These are phyloP conservation scores for Penicillium dipodomyicola DNA, from an alignment of 495 filamentous ascomycete species.

Conservation along the genomic window DNA sequence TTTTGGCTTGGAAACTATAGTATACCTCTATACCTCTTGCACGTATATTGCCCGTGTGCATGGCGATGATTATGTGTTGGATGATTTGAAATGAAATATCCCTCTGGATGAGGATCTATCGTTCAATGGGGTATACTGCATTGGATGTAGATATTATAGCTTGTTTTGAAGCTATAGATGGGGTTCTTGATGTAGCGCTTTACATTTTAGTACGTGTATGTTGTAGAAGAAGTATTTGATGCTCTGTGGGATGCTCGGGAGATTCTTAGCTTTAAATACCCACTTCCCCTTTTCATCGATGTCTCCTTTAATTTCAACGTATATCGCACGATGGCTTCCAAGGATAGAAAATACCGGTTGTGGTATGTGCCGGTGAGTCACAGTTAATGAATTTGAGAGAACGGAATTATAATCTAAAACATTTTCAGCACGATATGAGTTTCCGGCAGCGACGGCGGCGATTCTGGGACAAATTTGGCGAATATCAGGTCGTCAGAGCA, in stretches of 20 bases:
- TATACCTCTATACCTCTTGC: background rate
- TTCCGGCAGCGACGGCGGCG: background rate
- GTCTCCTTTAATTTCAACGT: background rate
- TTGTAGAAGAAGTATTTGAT: background rate
- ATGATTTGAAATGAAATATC: conserved; percentile 13
- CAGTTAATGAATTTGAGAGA: background rate
- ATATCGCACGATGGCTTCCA: background rate
- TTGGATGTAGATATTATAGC: background rate
- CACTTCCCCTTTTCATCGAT: background rate
- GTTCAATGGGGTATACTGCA: background rate
- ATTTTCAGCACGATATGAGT: background rate
- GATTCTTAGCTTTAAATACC: background rate
- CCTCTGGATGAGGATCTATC: background rate
- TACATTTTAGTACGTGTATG: too few relatives aligned
- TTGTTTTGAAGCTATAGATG: background rate
- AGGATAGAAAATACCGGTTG: background rate
- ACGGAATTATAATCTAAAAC: background rate
- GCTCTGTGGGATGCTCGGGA: background rate
- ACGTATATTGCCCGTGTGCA: background rate
- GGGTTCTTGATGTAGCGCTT: background rate
- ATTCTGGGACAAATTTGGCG: background rate
- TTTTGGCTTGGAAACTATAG: background rate
- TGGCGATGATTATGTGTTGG: conserved; percentile 7
- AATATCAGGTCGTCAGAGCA: background rate
- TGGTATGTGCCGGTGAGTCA: background rate